phyloP scores from a whole-genome alignment of 106 monocot genomes.

The Iris macrosiphon region DNA sequence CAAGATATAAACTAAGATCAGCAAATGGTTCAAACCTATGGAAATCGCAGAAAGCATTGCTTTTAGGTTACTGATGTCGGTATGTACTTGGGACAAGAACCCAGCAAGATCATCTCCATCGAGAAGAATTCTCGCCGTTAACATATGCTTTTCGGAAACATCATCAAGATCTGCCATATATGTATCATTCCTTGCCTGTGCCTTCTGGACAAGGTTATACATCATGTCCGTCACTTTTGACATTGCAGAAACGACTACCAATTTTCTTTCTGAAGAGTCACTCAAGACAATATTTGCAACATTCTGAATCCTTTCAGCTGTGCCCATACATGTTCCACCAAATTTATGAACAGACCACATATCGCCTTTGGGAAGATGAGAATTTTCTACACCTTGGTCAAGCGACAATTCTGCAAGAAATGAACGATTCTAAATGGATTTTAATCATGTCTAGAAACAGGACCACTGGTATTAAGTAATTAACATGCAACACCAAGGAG shows the following conservation, averaged over 20 bases:
- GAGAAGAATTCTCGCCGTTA: slow-evolving; percentile 78
- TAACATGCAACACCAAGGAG: too few relatives aligned
- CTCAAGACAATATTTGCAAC: slow-evolving; percentile 62
- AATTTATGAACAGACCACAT: slow-evolving; percentile 99
- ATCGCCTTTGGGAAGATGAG: slow-evolving; percentile 53
- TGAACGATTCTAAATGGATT: neutral
- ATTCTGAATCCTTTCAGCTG: slow-evolving; percentile 68
- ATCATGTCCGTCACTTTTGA: slow-evolving; percentile 99
- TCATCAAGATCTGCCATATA: slow-evolving; percentile 64
- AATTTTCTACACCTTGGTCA: slow-evolving; percentile 28
- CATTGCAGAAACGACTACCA: slow-evolving; percentile 97
- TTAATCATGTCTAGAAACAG: neutral
- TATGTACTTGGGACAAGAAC: slow-evolving; percentile 70
- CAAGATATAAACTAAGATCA: too few relatives aligned
- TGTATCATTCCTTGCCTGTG: slow-evolving; percentile 85
- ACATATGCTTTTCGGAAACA: slow-evolving; percentile 84
- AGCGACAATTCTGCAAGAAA: slow-evolving; percentile 48
- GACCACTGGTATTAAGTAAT: neutral
- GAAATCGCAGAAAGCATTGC: slow-evolving; percentile 92
- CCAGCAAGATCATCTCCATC: slow-evolving; percentile 66
- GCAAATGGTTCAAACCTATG: slow-evolving; percentile 51
- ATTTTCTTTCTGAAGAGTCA: slow-evolving; percentile 83
- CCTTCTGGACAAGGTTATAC: slow-evolving; percentile 80
- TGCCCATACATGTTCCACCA: slow-evolving; percentile 98
- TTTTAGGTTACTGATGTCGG: slow-evolving; percentile 88